Conservation (phyloP, 1,139 yeast genomes). For the Pichia sp. region DNA sequence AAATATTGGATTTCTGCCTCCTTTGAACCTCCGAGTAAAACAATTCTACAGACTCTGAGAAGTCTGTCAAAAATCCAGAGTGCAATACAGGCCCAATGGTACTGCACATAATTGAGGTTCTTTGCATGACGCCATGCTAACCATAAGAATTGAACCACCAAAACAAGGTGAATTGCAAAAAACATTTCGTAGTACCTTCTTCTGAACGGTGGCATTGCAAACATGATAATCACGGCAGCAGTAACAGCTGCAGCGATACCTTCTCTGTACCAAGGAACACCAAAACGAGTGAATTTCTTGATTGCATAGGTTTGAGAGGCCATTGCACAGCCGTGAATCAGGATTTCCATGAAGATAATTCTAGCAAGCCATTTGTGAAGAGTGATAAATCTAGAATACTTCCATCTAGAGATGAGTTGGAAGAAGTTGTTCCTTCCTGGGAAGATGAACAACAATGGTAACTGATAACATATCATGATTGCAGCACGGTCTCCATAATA, state of each 20-base stretch:
- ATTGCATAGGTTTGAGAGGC: slow-evolving; percentile 32
- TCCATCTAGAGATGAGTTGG: slow-evolving; percentile 61
- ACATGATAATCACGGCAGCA: slow-evolving; percentile 35
- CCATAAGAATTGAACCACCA: slow-evolving; percentile 50
- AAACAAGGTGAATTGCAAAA: slow-evolving; percentile 46
- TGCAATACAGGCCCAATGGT: slow-evolving; percentile 47
- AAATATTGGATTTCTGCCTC: slow-evolving; percentile 42
- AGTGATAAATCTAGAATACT: slow-evolving; percentile 49
- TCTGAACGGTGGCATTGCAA: slow-evolving; percentile 49
- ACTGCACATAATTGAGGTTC: slow-evolving; percentile 38
- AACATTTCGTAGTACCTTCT: slow-evolving; percentile 58
- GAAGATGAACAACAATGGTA: slow-evolving; percentile 51
- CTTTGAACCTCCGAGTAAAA: slow-evolving; percentile 44
- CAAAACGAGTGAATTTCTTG: slow-evolving; percentile 36
- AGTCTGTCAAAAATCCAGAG: slow-evolving; percentile 60
- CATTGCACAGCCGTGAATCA: slow-evolving; percentile 49
- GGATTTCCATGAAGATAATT: slow-evolving; percentile 30
- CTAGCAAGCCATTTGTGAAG: slow-evolving; percentile 67
- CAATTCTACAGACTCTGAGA: slow-evolving; percentile 43
- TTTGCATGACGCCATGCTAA: slow-evolving; percentile 56
- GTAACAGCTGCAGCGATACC: slow-evolving; percentile 47
- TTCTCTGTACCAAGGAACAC: slow-evolving; percentile 38
- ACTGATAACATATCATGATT: slow-evolving; percentile 41
- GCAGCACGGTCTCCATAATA: slow-evolving; percentile 59
- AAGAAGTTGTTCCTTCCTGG: slow-evolving; percentile 67